phyloP scores from a whole-genome alignment of 345 rosid species.

The Cardiospermum halicacabum region DNA sequence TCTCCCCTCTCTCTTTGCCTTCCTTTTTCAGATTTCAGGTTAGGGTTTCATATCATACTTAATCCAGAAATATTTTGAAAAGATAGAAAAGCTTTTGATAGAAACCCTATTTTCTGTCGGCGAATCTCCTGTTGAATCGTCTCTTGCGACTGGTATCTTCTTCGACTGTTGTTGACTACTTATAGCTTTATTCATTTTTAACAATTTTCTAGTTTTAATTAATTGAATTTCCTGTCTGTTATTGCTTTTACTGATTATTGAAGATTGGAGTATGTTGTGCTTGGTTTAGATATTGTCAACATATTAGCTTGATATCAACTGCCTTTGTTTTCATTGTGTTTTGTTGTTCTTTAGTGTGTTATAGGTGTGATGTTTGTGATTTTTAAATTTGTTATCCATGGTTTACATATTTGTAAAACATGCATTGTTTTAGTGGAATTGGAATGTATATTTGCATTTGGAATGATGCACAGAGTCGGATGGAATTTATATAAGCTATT shows the following conservation, averaged over 20 bases:
- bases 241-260: background rate
- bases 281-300: background rate
- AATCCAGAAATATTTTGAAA: background rate
- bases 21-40: slow-evolving; percentile 26
- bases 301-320: background rate
- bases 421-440: background rate
- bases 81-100: slow-evolving; percentile 11
- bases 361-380: background rate
- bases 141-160: slow-evolving; percentile 33
- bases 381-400: background rate
- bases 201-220: background rate
- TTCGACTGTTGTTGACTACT: background rate
- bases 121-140: slow-evolving; percentile 26
- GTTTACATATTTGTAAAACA: background rate
- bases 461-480: slow-evolving; percentile 26
- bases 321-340: background rate
- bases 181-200: background rate
- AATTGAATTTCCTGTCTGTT: background rate
- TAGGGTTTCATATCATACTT: slow-evolving; percentile 32
- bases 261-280: slow-evolving; percentile 1
- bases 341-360: background rate
- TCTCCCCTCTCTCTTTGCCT: slow-evolving; percentile 7
- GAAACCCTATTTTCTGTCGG: slow-evolving; percentile 7
- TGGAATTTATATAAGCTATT: slow-evolving; percentile 25
- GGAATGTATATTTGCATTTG: slow-evolving; percentile 34